Evolutionary conservation across 2,329 filamentous ascomycete genomes (phyloP).

Genomic region (Alternaria brassicicola): DNA sequence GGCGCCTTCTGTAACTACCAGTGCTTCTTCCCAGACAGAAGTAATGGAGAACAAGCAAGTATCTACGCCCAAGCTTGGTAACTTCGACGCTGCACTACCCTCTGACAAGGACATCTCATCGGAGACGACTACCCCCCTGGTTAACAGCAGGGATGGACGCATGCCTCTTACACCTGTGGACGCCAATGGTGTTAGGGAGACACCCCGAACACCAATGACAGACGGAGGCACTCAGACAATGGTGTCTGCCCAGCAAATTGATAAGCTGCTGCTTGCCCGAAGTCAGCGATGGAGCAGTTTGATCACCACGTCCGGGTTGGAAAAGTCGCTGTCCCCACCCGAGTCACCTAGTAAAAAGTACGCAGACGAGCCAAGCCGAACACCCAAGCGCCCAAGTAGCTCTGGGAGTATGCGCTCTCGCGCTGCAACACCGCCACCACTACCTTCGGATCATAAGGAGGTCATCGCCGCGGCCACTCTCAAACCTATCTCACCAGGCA

Average conservation of each 20-base stretch:
- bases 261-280: slow-evolving; percentile 71
- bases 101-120: slow-evolving; percentile 49
- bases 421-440: slow-evolving; percentile 66
- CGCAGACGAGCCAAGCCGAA: slow-evolving; percentile 38
- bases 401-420: slow-evolving; percentile 68
- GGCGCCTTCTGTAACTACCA: slow-evolving; percentile 16
- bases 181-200: slow-evolving; percentile 33
- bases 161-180: slow-evolving; percentile 34
- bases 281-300: slow-evolving; percentile 37
- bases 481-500: slow-evolving; percentile 53
- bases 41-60: slow-evolving; percentile 21
- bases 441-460: slow-evolving; percentile 82
- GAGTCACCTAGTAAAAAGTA: slow-evolving; percentile 44
- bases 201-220: slow-evolving; percentile 51
- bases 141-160: slow-evolving; percentile 22
- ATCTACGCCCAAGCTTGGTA: slow-evolving; percentile 44
- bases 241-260: slow-evolving; percentile 81
- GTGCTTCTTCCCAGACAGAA: slow-evolving; percentile 23
- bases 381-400: slow-evolving; percentile 69
- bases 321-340: slow-evolving; percentile 41
- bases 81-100: slow-evolving; percentile 54
- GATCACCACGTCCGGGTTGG: slow-evolving; percentile 37
- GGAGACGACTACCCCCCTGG: slow-evolving; percentile 3
- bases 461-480: slow-evolving; percentile 78
- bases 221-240: slow-evolving; percentile 84